These are phyloP conservation scores for Phytophthora tubulina DNA, from an alignment of 352 stramenopile species.

Conservation along the genomic window DNA sequence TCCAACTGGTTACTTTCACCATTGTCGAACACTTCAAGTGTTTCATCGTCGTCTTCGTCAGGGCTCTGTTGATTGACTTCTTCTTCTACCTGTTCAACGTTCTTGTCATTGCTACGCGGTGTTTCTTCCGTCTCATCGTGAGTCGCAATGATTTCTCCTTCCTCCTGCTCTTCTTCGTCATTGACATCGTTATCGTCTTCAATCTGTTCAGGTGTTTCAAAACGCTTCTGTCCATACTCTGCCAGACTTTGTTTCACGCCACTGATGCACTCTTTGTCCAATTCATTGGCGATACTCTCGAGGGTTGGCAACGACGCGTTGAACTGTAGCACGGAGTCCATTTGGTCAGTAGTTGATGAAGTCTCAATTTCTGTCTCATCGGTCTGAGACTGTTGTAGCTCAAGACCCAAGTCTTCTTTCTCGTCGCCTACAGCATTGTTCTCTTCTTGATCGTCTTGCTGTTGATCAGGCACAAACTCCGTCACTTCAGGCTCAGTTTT, in stretches of 20 bases:
- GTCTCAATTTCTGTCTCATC: not conserved
- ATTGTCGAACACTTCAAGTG: slow-evolving; percentile 56
- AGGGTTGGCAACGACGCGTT: not conserved
- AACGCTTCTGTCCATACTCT: slow-evolving; percentile 8
- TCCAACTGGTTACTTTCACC: slow-evolving; percentile 19
- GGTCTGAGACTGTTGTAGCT: slow-evolving; percentile 6
- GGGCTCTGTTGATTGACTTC: slow-evolving; percentile 4
- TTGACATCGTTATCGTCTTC: slow-evolving; percentile 11
- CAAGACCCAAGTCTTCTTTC: slow-evolving; percentile 8
- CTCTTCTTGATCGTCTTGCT: slow-evolving; percentile 30
- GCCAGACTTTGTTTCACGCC: slow-evolving; percentile 10
- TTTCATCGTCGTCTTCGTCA: slow-evolving; percentile 45
- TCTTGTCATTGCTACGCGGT: slow-evolving; percentile 4
- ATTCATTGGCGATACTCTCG: slow-evolving; percentile 4
- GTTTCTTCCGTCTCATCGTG: slow-evolving; percentile 27
- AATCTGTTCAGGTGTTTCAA: slow-evolving; percentile 14
- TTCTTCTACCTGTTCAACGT: slow-evolving; percentile 4
- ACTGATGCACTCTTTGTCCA: not conserved
- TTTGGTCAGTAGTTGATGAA: not conserved
- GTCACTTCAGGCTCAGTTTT: slow-evolving; percentile 30
- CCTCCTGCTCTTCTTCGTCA: slow-evolving; percentile 16
- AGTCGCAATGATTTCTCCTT: slow-evolving; percentile 29
- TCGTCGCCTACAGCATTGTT: slow-evolving; percentile 14
- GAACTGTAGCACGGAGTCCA: slow-evolving; percentile 30
- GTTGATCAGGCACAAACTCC: slow-evolving; percentile 3